Conservation (phyloP, 345 rosid species). For the Draba incana region DNA sequence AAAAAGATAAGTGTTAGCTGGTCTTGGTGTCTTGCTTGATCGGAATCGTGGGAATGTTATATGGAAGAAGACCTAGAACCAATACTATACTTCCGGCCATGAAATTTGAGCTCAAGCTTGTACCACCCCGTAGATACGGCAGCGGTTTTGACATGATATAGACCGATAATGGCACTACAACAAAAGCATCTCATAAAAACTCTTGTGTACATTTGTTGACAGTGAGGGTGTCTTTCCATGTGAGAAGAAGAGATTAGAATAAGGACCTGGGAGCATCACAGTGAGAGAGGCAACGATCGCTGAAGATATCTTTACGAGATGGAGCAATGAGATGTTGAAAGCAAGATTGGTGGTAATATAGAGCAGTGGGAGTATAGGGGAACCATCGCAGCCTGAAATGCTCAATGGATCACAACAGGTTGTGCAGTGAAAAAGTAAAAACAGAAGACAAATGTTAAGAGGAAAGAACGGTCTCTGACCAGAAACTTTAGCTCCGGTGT, state of each 20-base stretch:
- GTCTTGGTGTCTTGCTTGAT: conserved; percentile 44
- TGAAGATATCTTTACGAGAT: conserved; percentile 70
- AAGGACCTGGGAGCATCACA: conserved; percentile 67
- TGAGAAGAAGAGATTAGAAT: conserved; percentile 10
- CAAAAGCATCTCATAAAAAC: neutral
- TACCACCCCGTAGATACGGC: conserved; percentile 76
- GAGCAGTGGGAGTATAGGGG: conserved; percentile 78
- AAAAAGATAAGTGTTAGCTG: conserved; percentile 13
- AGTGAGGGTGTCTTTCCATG: conserved; percentile 16
- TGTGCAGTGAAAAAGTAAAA: neutral
- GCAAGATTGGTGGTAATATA: conserved; percentile 66
- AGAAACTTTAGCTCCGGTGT: conserved; percentile 53
- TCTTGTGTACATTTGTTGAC: neutral
- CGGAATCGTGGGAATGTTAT: conserved; percentile 51
- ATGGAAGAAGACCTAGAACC: conserved; percentile 65
- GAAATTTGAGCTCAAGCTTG: conserved; percentile 76
- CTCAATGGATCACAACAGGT: conserved; percentile 22
- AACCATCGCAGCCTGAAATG: conserved; percentile 69
- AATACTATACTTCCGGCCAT: conserved; percentile 56
- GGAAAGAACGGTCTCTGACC: conserved; percentile 49
- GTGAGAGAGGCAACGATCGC: conserved; percentile 74
- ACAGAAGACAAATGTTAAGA: neutral
- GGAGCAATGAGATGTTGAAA: conserved; percentile 79
- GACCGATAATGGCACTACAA: conserved; percentile 74
- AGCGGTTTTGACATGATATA: conserved; percentile 72